phyloP scores from a whole-genome alignment of 805 yeast species.

The Lipomyces yamadae region DNA sequence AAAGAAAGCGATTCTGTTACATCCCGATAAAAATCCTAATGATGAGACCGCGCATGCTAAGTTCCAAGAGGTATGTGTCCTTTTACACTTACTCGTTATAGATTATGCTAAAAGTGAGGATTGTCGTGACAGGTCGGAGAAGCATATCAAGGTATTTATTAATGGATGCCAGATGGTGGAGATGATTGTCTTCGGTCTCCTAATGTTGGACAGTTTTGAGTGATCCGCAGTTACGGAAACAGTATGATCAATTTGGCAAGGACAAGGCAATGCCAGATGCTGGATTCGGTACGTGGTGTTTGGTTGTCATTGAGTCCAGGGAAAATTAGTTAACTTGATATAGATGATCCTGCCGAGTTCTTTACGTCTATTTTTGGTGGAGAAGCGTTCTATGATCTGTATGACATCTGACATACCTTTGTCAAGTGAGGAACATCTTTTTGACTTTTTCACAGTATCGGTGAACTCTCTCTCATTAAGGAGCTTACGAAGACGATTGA shows the following conservation, averaged over 20 bases:
- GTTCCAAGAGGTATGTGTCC: conserved; percentile 68
- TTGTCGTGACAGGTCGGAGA: conserved; percentile 49
- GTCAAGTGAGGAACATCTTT: not conserved
- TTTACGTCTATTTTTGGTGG: conserved; percentile 89
- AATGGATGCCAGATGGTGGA: not conserved
- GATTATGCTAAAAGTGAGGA: too few relatives aligned
- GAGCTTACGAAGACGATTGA: conserved; percentile 71
- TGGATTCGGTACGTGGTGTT: conserved; percentile 56
- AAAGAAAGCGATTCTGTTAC: conserved; percentile 83
- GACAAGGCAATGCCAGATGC: conserved; percentile 69
- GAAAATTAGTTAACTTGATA: not conserved
- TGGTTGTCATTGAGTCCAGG: not conserved
- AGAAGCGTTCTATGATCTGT: conserved; percentile 74
- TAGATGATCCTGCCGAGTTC: conserved; percentile 80
- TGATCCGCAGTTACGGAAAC: conserved; percentile 67
- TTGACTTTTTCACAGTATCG: conserved; percentile 57
- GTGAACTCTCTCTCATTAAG: conserved; percentile 78
- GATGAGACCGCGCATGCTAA: conserved; percentile 87
- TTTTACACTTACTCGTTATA: not conserved
- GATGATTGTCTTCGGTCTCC: not conserved
- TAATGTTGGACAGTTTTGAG: conserved; percentile 64
- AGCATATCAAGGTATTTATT: conserved; percentile 49
- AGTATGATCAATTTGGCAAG: conserved; percentile 87
- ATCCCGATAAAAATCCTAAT: conserved; percentile 96
- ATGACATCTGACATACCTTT: conserved; percentile 10